These are phyloP conservation scores for Leishmania aethiopica DNA, from an alignment of 208 protist genomes.

Conservation along the genomic window DNA sequence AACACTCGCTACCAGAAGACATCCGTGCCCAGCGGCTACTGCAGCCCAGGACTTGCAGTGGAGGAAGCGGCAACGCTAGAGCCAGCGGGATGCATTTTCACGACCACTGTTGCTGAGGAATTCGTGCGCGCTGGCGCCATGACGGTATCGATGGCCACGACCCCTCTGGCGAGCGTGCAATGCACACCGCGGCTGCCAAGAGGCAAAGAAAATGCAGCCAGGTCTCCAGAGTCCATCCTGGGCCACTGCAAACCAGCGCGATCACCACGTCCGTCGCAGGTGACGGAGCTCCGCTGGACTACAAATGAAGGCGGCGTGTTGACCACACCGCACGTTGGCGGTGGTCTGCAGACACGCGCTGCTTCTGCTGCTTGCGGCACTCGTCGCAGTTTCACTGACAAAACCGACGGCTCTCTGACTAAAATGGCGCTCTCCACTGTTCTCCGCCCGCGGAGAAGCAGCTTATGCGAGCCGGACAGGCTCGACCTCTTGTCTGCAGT, in stretches of 20 bases:
- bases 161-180: constrained; percentile 5
- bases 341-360: constrained; percentile 1
- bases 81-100: not conserved
- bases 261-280: constrained; percentile 10
- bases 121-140: not conserved
- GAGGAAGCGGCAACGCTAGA: not conserved
- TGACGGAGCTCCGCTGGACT: not conserved
- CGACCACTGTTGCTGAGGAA: not conserved
- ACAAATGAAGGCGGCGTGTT: not conserved
- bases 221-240: not conserved
- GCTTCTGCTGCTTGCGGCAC: not conserved
- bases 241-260: not conserved
- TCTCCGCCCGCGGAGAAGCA: not conserved
- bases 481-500: not conserved
- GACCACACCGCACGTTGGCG: constrained; percentile 5
- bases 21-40: not conserved
- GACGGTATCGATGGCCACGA: not conserved
- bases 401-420: constrained; percentile 11
- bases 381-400: not conserved
- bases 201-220: not conserved
- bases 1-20: not conserved
- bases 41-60: not conserved
- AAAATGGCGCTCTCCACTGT: constrained; percentile 25
- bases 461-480: not conserved
- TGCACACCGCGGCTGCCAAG: not conserved